These are phyloP conservation scores for Brassica balearica DNA, from an alignment of 441 rosid genomes.

Conservation along the genomic window DNA sequence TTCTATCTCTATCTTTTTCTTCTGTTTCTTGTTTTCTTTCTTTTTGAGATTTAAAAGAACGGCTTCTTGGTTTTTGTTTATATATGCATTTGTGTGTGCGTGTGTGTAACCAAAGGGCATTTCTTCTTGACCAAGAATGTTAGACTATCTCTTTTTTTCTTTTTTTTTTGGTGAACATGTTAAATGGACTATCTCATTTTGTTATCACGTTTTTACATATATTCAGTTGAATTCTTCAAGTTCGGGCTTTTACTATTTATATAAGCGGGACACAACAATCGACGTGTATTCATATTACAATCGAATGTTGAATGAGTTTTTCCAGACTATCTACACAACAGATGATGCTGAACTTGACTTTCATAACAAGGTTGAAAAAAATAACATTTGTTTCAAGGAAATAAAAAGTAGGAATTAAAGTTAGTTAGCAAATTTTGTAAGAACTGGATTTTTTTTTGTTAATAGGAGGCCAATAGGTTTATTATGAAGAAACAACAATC, in stretches of 20 bases:
- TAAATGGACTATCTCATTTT: not conserved
- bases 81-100: not conserved
- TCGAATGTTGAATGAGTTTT: not conserved
- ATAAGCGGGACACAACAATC: not conserved
- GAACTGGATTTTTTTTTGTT: not conserved
- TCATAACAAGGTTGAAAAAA: not conserved
- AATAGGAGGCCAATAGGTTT: not conserved
- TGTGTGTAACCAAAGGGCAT: not conserved
- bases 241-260: not conserved
- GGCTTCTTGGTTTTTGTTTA: not conserved
- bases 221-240: not conserved
- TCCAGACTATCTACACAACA: not conserved
- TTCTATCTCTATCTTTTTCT: not conserved
- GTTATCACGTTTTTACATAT: conserved; percentile 1
- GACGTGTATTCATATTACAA: not conserved
- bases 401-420: not conserved
- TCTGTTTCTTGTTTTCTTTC: not conserved
- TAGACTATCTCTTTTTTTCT: not conserved
- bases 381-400: not conserved
- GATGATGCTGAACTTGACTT: not conserved
- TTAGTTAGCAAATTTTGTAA: not conserved
- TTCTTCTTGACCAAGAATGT: not conserved
- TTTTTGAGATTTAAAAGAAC: not conserved
- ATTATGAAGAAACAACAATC: not conserved
- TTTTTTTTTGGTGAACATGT: too few species aligned